Conservation (phyloP, 1,139 yeast species). For the Geotrichum histeridarum region DNA sequence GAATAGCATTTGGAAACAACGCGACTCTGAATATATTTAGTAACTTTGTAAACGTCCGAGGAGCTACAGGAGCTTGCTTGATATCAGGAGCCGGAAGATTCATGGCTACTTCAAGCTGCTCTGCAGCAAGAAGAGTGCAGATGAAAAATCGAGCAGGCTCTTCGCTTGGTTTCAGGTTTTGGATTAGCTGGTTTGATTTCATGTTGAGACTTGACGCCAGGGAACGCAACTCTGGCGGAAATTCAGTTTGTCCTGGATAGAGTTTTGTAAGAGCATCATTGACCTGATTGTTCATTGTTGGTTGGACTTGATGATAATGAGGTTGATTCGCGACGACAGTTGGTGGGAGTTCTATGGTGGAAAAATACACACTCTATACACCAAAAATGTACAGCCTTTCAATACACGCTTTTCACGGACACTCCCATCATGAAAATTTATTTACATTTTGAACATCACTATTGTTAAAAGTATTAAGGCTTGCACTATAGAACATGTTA, state of each 20-base stretch:
- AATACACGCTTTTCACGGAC: too few species aligned
- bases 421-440: too few species aligned
- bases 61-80: slow-evolving; percentile 33
- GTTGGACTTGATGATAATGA: not conserved
- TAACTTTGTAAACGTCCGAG: slow-evolving; percentile 28
- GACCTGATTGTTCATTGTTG: slow-evolving; percentile 1
- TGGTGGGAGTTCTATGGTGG: too few species aligned
- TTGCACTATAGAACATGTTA: too few species aligned
- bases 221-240: slow-evolving; percentile 22
- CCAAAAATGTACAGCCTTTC: too few species aligned
- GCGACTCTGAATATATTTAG: slow-evolving; percentile 27
- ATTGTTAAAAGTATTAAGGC: too few species aligned
- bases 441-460: too few species aligned
- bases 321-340: too few species aligned
- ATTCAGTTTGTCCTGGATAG: slow-evolving; percentile 2
- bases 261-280: not conserved
- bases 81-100: slow-evolving; percentile 28
- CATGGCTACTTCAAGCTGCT: slow-evolving; percentile 24
- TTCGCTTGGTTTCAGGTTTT: slow-evolving; percentile 30
- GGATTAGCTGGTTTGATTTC: slow-evolving; percentile 24
- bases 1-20: slow-evolving; percentile 8
- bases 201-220: slow-evolving; percentile 22
- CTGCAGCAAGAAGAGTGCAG: slow-evolving; percentile 36
- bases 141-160: slow-evolving; percentile 35
- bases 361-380: too few species aligned